These are phyloP conservation scores for Lagerstroemia speciosa DNA, from an alignment of 345 rosid genomes.

Conservation along the genomic window DNA sequence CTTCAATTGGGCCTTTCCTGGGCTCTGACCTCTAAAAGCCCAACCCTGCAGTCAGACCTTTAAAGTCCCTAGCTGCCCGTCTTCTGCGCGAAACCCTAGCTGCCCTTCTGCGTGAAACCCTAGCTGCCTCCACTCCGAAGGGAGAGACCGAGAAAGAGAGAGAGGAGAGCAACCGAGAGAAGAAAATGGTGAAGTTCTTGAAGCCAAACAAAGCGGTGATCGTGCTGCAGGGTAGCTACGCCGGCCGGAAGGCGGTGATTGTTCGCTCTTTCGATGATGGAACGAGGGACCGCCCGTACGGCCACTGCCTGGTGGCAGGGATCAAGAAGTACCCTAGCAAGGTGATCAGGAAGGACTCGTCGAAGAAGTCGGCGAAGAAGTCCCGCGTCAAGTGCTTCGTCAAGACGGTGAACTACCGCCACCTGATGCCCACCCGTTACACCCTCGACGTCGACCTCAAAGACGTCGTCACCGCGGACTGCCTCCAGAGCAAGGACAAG, in stretches of 20 bases:
- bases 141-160: neutral
- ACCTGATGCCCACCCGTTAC: slow-evolving; percentile 10
- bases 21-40: neutral
- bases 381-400: slow-evolving; percentile 8
- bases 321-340: slow-evolving; percentile 5
- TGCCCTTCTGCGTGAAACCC: neutral
- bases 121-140: neutral
- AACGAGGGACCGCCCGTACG: slow-evolving; percentile 1
- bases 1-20: neutral
- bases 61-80: neutral
- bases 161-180: neutral
- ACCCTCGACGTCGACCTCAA: slow-evolving; percentile 7
- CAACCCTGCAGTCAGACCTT: neutral
- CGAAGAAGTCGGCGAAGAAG: slow-evolving; percentile 6
- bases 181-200: slow-evolving; percentile 4
- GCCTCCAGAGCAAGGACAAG: slow-evolving; percentile 10
- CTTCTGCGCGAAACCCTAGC: neutral
- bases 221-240: slow-evolving; percentile 6
- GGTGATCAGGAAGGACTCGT: slow-evolving; percentile 2
- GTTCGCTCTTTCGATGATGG: slow-evolving; percentile 7
- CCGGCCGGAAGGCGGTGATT: slow-evolving; percentile 8
- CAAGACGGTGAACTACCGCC: slow-evolving; percentile 6
- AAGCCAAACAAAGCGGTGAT: slow-evolving; percentile 5
- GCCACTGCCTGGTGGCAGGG: slow-evolving; percentile 9
- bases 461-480: neutral